Evolutionary conservation across 805 yeast genomes (phyloP), one percentile per base, ranked within the genome.

Genomic region (Yamadazyma kitorensis): DNA sequence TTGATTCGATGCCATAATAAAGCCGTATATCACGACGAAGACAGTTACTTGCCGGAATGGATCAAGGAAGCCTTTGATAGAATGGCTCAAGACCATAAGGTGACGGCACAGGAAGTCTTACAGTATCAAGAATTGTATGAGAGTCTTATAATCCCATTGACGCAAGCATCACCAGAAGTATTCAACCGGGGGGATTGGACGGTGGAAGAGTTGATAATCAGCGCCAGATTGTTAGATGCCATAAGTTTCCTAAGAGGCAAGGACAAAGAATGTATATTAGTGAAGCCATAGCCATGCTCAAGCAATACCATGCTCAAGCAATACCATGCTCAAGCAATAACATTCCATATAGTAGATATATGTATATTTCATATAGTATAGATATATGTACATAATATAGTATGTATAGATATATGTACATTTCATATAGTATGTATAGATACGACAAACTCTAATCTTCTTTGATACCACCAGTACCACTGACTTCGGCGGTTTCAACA

Each of bases 381-480:
- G 7, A 19, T 19, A 6, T 6, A 19, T 10, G 22, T 19, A 19
- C 9, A 19, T 19, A 10, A 19, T 19, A 7, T 19, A 19, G 6
- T 19, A 19, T 7, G 10, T 7, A 19, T 7, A 19, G 22, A 10
- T 10, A 19, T 20, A 7, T 20, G 10, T 20, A 20, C 22, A 20
- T 7, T 7, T 20, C 12, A 23, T 11, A 23, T 23, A 14, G 10
- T 11, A 11, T 23, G 17, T 24, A n/a, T 12, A 26, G n/a, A 19
- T 7, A 24, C 14, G 18, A 33, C 4, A 19, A 25, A 17, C 44
- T 39, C 57, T 78, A 86, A 55, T 87, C 95, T 64, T 81, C 86
- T 72, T 89, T 88, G 61, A 82, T 72, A 62, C 96, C 96, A 54
- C 93, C 91, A 37, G 75, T 57, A 52, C 97, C 97, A 43, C 86